Evolutionary conservation across 352 stramenopile species (phyloP).

Genomic region (Pythium dissotocum): DNA sequence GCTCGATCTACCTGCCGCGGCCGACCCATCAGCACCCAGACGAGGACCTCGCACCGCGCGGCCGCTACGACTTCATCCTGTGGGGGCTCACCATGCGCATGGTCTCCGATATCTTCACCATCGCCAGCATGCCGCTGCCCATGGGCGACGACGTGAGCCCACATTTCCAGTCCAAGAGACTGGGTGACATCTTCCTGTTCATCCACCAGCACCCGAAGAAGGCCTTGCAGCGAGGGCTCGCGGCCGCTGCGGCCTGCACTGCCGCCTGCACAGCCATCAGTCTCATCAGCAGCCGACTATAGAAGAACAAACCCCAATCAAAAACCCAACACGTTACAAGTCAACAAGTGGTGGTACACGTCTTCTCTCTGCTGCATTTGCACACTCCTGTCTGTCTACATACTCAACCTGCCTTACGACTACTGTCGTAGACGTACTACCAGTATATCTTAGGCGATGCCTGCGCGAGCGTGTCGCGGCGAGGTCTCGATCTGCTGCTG

Average conservation of each 20-base stretch:
- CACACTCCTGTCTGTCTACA: neutral
- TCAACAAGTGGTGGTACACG: too few relatives aligned
- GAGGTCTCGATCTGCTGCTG: conserved; percentile 25
- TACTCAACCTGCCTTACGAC: neutral
- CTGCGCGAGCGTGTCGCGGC: conserved; percentile 17
- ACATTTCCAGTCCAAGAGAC: conserved; percentile 53
- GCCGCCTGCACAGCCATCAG: conserved; percentile 23
- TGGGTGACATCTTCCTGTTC: conserved; percentile 57
- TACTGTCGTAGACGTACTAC: neutral
- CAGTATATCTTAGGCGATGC: conserved; percentile 19
- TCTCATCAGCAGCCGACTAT: conserved; percentile 31
- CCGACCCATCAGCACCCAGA: conserved; percentile 41
- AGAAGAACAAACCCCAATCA: neutral
- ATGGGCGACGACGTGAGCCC: conserved; percentile 49
- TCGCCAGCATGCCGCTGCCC: conserved; percentile 43
- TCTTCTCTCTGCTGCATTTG: neutral
- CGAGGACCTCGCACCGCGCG: conserved; percentile 43
- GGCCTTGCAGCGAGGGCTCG: conserved; percentile 44
- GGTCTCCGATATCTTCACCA: conserved; percentile 50
- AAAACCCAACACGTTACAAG: too few relatives aligned
- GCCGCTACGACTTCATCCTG: conserved; percentile 75
- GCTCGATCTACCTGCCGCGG: conserved; percentile 76
- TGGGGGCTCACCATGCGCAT: conserved; percentile 83
- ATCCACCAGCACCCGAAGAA: conserved; percentile 53
- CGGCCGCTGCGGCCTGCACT: conserved; percentile 42